Base-by-base conservation (phyloP, 1,139 yeast genomes). In the Blastobotrys indianensis region DNA sequence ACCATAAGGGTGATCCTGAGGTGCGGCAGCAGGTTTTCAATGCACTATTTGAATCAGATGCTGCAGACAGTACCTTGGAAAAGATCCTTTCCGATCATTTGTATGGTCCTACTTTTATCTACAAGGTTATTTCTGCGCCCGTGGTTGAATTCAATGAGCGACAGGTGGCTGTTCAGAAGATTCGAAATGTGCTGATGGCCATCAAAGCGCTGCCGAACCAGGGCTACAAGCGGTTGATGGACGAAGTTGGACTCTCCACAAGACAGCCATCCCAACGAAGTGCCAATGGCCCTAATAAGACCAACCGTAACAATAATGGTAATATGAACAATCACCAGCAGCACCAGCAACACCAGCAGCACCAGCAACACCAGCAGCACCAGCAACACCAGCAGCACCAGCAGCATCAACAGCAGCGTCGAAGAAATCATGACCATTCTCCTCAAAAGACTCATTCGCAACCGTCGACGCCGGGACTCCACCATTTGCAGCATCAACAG, bases 61-160 rank as follows among this genome's bases (percentile, higher is more conserved):
- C 51, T 6, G 57, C 57, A 32, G 60, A 53, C n/a, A 43, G 43
- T 16, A 35, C 28, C 32, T 61, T 77, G 50, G 75, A 70, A 45
- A 69, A 67, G 39, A 78, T 85, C 32, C 69, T 85, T 54, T 69
- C 75, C 46, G 85, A 78, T 54, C 74, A 76, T 51, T 70, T 77
- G 31, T 81, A 87, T 49, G 97, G 97, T 2, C 86, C 95, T 1
- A 75, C 86, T n/a, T 87, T 90, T 58, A 72, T 90, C 42, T 84
- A 81, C 67, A 90, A 88, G 64, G 75, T 86, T 9, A 64, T 90
- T 25, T 58, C 66, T 10, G 57, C 65, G 2, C 60, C 65, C 3
- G 46, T 56, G 12, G 51, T 64, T 30, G 63, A 60, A 31, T 60
- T 54, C 12, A 74, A 73, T 41, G 75, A 81, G 53, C 82, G 80